Evolutionary conservation across 2,329 filamentous ascomycete species (phyloP).

Genomic region (Scopulariopsis brevicaulis): DNA sequence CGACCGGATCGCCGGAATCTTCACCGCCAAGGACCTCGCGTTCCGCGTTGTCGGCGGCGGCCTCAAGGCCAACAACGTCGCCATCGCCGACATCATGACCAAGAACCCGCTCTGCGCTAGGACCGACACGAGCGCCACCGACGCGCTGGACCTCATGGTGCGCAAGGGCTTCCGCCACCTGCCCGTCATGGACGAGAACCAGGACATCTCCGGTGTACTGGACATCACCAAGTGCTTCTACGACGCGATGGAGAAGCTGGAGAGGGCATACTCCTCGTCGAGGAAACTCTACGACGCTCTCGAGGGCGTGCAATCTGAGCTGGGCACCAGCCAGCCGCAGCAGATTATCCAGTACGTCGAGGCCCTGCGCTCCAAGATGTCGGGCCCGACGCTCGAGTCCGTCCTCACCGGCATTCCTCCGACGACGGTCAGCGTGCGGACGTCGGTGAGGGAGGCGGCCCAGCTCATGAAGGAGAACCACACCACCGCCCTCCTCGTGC

Average conservation of each 20-base stretch:
- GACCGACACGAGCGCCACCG: conserved; percentile 95
- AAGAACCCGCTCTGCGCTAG: conserved; percentile 97
- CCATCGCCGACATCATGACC: conserved; percentile 98
- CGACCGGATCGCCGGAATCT: conserved; percentile 95
- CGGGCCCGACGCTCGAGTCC: conserved; percentile 87
- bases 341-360: conserved; percentile 99
- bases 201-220: conserved; percentile 94
- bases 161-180: conserved; percentile 95
- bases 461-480: conserved; percentile 98
- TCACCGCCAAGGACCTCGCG: conserved; percentile 95
- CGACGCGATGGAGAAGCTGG: conserved; percentile 98
- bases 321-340: conserved; percentile 90
- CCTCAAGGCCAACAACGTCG: conserved; percentile 78
- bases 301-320: conserved; percentile 93
- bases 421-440: conserved; percentile 88
- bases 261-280: conserved; percentile 96
- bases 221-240: conserved; percentile 99
- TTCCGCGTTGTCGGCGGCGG: conserved; percentile 92
- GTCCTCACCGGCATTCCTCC: conserved; percentile 87
- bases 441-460: conserved; percentile 91
- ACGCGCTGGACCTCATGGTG: conserved; percentile 96
- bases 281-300: conserved; percentile 94
- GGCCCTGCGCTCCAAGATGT: conserved; percentile 92
- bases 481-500: conserved; percentile 89
- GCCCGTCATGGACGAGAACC: conserved; percentile 99